These are phyloP conservation scores for Elsinoe necatrix DNA, from an alignment of 2,329 filamentous ascomycete species.

Conservation along the genomic window DNA sequence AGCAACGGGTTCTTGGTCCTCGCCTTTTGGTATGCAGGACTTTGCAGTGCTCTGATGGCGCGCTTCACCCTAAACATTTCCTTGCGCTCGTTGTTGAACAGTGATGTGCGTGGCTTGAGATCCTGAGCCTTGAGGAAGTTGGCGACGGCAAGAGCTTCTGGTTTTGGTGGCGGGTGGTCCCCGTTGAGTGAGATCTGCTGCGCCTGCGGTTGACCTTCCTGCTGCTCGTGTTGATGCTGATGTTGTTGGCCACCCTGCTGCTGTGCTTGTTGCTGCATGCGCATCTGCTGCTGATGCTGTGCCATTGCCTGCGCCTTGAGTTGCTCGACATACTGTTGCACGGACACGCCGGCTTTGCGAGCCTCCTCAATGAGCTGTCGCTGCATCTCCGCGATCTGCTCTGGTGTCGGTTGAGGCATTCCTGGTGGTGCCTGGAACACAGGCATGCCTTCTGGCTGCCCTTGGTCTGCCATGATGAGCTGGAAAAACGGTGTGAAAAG, in stretches of 20 bases:
- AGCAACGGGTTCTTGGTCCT: slow-evolving; percentile 81
- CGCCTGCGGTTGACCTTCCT: slow-evolving; percentile 41
- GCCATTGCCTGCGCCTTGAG: slow-evolving; percentile 47
- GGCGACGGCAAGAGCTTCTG: slow-evolving; percentile 78
- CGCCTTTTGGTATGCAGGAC: slow-evolving; percentile 82
- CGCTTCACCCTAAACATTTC: slow-evolving; percentile 99
- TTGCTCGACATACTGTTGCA: slow-evolving; percentile 67
- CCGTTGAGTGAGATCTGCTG: slow-evolving; percentile 49
- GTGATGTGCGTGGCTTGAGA: slow-evolving; percentile 81
- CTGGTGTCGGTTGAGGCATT: slow-evolving; percentile 57
- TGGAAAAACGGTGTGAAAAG: not conserved
- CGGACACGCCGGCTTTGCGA: slow-evolving; percentile 71
- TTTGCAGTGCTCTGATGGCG: slow-evolving; percentile 81
- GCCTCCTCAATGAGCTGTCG: slow-evolving; percentile 75
- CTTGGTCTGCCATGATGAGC: slow-evolving; percentile 6
- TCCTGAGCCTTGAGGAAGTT: slow-evolving; percentile 78
- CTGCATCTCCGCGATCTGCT: slow-evolving; percentile 81
- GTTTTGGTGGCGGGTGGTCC: slow-evolving; percentile 66
- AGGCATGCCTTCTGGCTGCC: slow-evolving; percentile 7
- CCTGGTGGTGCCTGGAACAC: slow-evolving; percentile 22
- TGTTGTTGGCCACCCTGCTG: slow-evolving; percentile 19
- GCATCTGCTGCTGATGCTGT: slow-evolving; percentile 46
- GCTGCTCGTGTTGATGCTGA: slow-evolving; percentile 18
- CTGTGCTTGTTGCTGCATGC: slow-evolving; percentile 31
- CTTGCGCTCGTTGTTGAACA: slow-evolving; percentile 91